A percentile compares a stretch with the other conserved stretches of the same genome.
These are phyloP conservation scores for Penicillium pancosmium DNA, from an alignment of 495 filamentous ascomycete genomes.

Conservation along the genomic window DNA sequence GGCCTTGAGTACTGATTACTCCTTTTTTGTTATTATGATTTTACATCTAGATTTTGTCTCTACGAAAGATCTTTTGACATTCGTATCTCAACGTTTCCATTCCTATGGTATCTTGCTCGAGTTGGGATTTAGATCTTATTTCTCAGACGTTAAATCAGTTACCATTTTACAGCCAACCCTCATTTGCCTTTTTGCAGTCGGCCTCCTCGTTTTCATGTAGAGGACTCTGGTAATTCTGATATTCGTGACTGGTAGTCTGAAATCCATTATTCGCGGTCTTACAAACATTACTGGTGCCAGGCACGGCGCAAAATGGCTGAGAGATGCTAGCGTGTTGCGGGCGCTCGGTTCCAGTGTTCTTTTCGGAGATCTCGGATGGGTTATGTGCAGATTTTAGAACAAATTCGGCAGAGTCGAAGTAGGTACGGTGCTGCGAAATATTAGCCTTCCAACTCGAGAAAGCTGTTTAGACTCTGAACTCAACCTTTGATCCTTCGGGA, in stretches of 20 bases:
- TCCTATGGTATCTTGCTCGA: background rate
- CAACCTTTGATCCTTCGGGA: constrained; percentile 1
- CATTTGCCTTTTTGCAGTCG: background rate
- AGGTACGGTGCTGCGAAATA: constrained; percentile 2
- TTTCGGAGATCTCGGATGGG: constrained; percentile 1
- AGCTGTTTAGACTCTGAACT: background rate
- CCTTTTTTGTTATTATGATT: background rate
- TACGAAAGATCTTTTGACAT: background rate
- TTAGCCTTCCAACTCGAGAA: background rate
- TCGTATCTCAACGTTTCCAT: background rate
- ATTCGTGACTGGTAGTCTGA: background rate
- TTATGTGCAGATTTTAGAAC: constrained; percentile 1
- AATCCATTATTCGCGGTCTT: background rate
- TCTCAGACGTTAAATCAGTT: background rate
- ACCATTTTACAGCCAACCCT: background rate
- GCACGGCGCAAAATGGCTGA: constrained; percentile 1
- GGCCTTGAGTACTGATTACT: background rate
- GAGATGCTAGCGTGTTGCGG: background rate
- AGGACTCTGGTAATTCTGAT: constrained; percentile 1
- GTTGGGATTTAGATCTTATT: background rate
- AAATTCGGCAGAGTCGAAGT: background rate
- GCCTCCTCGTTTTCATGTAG: background rate
- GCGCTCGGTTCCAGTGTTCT: background rate
- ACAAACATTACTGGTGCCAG: background rate
- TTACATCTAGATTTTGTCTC: background rate